A percentile compares a stretch with the other conserved stretches of the same genome.
These are phyloP conservation scores for Acanthochlamys bracteata DNA, from an alignment of 106 monocot species.

Conservation along the genomic window DNA sequence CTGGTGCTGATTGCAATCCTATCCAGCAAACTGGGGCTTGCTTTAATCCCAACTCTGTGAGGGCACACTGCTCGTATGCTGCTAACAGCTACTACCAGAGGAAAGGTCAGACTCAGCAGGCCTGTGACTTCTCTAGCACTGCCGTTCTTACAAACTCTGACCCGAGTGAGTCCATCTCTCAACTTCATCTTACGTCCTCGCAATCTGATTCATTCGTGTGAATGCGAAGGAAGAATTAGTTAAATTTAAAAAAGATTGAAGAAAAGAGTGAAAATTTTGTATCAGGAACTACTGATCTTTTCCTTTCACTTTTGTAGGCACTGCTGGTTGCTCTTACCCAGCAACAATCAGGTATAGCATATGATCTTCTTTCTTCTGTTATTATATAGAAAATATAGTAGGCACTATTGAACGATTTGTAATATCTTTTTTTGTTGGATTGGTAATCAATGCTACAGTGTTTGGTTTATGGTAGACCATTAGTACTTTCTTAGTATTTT, in stretches of 20 bases:
- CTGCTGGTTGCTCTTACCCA: conserved; percentile 17
- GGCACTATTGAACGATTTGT: not conserved
- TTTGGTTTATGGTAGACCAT: not conserved
- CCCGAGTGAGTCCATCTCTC: conserved; percentile 42
- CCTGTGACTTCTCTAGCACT: conserved; percentile 59
- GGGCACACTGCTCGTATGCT: conserved; percentile 68
- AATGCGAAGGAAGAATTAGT: too few relatives aligned
- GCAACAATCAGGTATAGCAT: conserved; percentile 12
- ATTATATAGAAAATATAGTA: not conserved
- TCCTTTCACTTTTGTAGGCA: conserved; percentile 9
- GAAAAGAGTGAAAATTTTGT: not conserved
- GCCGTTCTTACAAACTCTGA: conserved; percentile 27
- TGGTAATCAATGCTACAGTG: not conserved
- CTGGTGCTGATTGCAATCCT: conserved; percentile 51
- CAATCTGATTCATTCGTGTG: too few relatives aligned
- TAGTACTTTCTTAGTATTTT: not conserved
- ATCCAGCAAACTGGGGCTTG: conserved; percentile 45
- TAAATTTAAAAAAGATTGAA: too few relatives aligned
- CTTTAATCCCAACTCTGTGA: conserved; percentile 47
- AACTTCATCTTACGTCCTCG: too few relatives aligned
- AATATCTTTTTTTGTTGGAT: not conserved
- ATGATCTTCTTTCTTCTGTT: not conserved
- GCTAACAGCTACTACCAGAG: conserved; percentile 75
- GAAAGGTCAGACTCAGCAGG: conserved; percentile 17
- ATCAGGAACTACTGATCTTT: not conserved